Conservation (phyloP, 805 yeast species). For the Pichia cephalocereana region DNA sequence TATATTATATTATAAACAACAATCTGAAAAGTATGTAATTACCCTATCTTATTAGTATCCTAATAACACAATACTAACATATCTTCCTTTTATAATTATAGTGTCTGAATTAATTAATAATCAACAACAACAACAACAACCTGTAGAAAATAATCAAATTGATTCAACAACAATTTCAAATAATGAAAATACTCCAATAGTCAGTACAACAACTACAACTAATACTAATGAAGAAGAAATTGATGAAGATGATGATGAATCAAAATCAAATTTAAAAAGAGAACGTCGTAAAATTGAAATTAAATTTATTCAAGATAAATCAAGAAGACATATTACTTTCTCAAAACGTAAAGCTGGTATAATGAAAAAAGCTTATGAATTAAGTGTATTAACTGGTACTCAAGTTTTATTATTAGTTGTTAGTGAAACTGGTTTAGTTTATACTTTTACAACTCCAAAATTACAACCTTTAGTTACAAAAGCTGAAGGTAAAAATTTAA, state of each 20-base stretch:
- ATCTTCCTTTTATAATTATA: too few relatives aligned
- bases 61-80: too few relatives aligned
- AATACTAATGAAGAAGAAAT: conserved; percentile 1
- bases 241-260: conserved; percentile 32
- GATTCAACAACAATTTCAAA: too few relatives aligned
- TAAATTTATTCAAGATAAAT: conserved; percentile 94
- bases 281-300: conserved; percentile 88
- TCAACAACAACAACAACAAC: neutral
- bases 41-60: too few relatives aligned
- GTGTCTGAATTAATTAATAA: too few relatives aligned
- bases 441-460: conserved; percentile 98
- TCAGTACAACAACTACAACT: conserved; percentile 3
- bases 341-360: conserved; percentile 98
- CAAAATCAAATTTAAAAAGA: conserved; percentile 38
- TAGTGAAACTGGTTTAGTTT: conserved; percentile 96
- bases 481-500: conserved; percentile 93
- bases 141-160: too few relatives aligned
- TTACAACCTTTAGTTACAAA: conserved; percentile 96
- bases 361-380: conserved; percentile 98
- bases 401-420: conserved; percentile 92
- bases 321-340: conserved; percentile 95
- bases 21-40: too few relatives aligned
- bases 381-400: conserved; percentile 93
- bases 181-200: neutral
- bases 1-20: too few relatives aligned